Conservation (phyloP, 345 rosid species). For the Aegle marmelos region DNA sequence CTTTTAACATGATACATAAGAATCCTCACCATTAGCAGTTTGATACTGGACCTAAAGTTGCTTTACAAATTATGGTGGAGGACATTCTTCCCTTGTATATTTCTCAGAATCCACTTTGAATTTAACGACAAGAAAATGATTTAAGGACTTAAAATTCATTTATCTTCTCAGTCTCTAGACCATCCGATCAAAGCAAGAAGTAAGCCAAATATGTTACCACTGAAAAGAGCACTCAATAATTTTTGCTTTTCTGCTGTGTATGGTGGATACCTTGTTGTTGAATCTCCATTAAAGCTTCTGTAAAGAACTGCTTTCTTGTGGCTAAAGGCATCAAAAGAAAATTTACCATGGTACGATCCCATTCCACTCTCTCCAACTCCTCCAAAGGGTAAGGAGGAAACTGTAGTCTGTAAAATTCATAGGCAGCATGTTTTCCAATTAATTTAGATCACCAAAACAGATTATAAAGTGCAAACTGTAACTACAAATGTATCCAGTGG, state of each 20-base stretch:
- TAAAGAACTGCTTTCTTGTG: slow-evolving; percentile 77
- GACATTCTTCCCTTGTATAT: not conserved
- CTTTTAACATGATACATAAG: too few species aligned
- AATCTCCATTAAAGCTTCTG: slow-evolving; percentile 61
- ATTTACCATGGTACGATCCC: slow-evolving; percentile 84
- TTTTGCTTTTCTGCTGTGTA: slow-evolving; percentile 54
- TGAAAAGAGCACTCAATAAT: slow-evolving; percentile 49
- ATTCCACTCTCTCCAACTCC: slow-evolving; percentile 97
- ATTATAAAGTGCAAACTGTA: not conserved
- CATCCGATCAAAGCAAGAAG: slow-evolving; percentile 54
- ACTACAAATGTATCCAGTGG: too few species aligned
- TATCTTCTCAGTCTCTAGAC: slow-evolving; percentile 31
- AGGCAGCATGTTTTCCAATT: not conserved
- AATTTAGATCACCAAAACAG: not conserved
- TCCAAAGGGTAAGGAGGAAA: slow-evolving; percentile 66
- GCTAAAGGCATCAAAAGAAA: slow-evolving; percentile 85
- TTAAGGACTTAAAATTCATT: not conserved
- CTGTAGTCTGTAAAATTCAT: slow-evolving; percentile 44
- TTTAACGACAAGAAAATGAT: too few species aligned
- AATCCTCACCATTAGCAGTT: not conserved
- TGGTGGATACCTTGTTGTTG: slow-evolving; percentile 71
- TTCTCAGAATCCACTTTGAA: not conserved
- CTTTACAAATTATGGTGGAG: not conserved
- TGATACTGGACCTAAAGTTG: not conserved
- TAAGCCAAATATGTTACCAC: slow-evolving; percentile 42